Evolutionary conservation across 441 rosid species (phyloP).

Genomic region (Adansonia rubrostipa): DNA sequence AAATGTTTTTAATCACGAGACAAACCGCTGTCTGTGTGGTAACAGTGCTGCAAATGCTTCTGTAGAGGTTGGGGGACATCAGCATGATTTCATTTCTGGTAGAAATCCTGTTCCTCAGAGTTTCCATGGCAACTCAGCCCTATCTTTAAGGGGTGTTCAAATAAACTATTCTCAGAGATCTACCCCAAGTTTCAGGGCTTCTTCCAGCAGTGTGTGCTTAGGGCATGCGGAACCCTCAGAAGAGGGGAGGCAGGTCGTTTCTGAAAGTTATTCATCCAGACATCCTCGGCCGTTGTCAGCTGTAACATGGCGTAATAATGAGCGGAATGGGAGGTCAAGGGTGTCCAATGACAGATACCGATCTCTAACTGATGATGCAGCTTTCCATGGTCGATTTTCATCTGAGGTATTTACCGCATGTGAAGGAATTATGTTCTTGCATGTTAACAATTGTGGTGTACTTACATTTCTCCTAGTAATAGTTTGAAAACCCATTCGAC

Average conservation of each 20-base stretch:
- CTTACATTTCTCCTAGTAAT: not conserved
- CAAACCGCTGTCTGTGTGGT: slow-evolving; percentile 45
- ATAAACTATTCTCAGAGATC: slow-evolving; percentile 66
- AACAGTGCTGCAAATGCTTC: slow-evolving; percentile 47
- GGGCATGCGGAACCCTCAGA: slow-evolving; percentile 62
- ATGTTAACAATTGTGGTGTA: slow-evolving; percentile 1
- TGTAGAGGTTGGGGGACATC: slow-evolving; percentile 49
- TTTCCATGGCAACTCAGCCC: slow-evolving; percentile 54
- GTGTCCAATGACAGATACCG: slow-evolving; percentile 62
- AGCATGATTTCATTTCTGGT: slow-evolving; percentile 52
- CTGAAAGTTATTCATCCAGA: slow-evolving; percentile 62
- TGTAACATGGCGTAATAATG: slow-evolving; percentile 61
- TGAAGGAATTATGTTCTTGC: slow-evolving; percentile 14
- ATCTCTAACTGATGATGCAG: slow-evolving; percentile 52
- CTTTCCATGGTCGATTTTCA: slow-evolving; percentile 56
- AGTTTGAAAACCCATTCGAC: slow-evolving; percentile 5
- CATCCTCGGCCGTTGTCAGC: slow-evolving; percentile 61
- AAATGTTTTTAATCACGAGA: slow-evolving; percentile 56
- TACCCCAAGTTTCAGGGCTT: slow-evolving; percentile 64
- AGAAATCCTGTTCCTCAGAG: slow-evolving; percentile 60
- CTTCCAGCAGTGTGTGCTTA: slow-evolving; percentile 55
- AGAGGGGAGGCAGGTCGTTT: slow-evolving; percentile 56
- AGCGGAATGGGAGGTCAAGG: slow-evolving; percentile 71
- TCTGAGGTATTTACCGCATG: slow-evolving; percentile 57
- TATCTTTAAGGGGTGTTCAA: slow-evolving; percentile 54